A percentile compares a stretch with the other conserved stretches of the same genome.
Evolutionary conservation across 805 yeast species (phyloP).

Genomic region (Maudiozyma barnettii): DNA sequence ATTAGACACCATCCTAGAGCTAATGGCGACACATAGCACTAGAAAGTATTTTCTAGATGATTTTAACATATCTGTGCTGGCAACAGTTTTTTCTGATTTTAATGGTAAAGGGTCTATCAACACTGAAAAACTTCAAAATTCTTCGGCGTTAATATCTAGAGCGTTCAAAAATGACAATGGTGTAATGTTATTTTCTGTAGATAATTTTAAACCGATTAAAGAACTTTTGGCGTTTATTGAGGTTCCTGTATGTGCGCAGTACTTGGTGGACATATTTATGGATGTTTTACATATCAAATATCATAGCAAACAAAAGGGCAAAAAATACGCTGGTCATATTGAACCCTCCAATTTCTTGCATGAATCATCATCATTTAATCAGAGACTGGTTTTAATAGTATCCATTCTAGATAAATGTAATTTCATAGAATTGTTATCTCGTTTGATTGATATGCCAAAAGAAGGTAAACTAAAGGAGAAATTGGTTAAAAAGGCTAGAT

Average conservation of each 20-base stretch:
- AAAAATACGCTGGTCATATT: not conserved
- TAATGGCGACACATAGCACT: conserved; percentile 23
- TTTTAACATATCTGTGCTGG: conserved; percentile 49
- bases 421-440: conserved; percentile 39
- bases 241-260: conserved; percentile 47
- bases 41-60: conserved; percentile 39
- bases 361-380: conserved; percentile 42
- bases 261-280: conserved; percentile 60
- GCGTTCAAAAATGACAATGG: conserved; percentile 74
- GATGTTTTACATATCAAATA: conserved; percentile 55
- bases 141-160: conserved; percentile 49
- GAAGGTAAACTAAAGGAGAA: conserved; percentile 26
- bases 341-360: conserved; percentile 31
- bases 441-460: conserved; percentile 7
- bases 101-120: conserved; percentile 40
- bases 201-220: conserved; percentile 45
- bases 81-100: conserved; percentile 64
- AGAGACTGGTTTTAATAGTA: conserved; percentile 55
- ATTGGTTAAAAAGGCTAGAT: conserved; percentile 49
- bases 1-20: conserved; percentile 21
- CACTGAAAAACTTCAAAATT: conserved; percentile 47
- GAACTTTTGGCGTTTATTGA: conserved; percentile 57
- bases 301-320: conserved; percentile 25
- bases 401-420: conserved; percentile 47
- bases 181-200: conserved; percentile 48